Evolutionary conservation across 2,329 filamentous ascomycete species (phyloP).

Genomic region (Trichoderma koningiopsis): DNA sequence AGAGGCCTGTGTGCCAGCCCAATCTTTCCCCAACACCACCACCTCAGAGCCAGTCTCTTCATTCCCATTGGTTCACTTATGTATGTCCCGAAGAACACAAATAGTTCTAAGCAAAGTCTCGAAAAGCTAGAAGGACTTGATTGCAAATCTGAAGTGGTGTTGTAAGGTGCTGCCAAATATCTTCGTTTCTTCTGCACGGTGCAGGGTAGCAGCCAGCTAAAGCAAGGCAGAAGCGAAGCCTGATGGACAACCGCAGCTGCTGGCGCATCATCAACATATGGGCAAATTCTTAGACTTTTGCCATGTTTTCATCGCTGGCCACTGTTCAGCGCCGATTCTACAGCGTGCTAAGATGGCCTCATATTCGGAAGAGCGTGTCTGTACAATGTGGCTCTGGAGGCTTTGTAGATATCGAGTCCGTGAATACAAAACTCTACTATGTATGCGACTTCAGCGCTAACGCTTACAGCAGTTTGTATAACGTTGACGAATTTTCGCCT

Average conservation of each 20-base stretch:
- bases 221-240: neutral
- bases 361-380: conserved; percentile 42
- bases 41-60: neutral
- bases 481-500: conserved; percentile 43
- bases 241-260: neutral
- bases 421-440: neutral
- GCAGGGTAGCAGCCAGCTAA: conserved; percentile 5
- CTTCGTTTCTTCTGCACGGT: neutral
- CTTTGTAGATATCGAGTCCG: conserved; percentile 54
- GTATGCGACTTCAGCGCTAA: conserved; percentile 3
- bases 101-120: neutral
- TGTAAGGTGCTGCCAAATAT: neutral
- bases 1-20: neutral
- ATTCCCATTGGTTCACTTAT: no score
- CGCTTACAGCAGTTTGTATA: conserved; percentile 50
- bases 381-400: conserved; percentile 55
- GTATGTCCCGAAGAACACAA: neutral
- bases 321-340: neutral
- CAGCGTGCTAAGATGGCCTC: conserved; percentile 11
- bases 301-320: neutral
- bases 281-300: neutral
- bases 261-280: neutral
- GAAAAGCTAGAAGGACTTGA: neutral
- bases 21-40: neutral
- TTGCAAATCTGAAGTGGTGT: neutral